A percentile compares a stretch with the other conserved stretches of the same genome.
These are phyloP conservation scores for Termitomyces sp. DNA, from an alignment of 768 basidiomycete species.

Conservation along the genomic window DNA sequence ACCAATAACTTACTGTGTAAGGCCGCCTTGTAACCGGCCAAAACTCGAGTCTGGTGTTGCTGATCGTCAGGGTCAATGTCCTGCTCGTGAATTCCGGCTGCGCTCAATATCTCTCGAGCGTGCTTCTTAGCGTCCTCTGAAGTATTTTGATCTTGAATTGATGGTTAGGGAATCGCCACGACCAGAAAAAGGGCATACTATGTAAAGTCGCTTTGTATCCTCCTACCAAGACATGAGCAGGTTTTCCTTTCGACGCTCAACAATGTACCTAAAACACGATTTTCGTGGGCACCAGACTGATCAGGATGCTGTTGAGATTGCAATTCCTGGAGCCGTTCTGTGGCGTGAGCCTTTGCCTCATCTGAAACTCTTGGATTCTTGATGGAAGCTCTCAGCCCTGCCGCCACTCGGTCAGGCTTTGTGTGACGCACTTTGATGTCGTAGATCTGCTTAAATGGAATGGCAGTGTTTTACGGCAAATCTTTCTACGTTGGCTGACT, in stretches of 20 bases:
- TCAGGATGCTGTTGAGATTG: not conserved
- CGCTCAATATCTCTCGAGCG: slow-evolving; percentile 46
- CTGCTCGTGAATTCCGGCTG: slow-evolving; percentile 29
- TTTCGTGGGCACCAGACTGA: slow-evolving; percentile 1
- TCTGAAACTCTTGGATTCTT: slow-evolving; percentile 49
- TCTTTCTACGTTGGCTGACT: not conserved
- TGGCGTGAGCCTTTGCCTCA: slow-evolving; percentile 43
- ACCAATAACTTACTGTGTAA: slow-evolving; percentile 32
- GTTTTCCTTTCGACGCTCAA: not conserved
- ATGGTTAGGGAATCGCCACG: not conserved
- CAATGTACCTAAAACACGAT: slow-evolving; percentile 10
- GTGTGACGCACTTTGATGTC: not conserved
- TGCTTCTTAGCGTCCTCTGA: slow-evolving; percentile 47
- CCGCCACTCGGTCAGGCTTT: slow-evolving; percentile 41
- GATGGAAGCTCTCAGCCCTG: slow-evolving; percentile 49
- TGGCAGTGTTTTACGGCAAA: not conserved
- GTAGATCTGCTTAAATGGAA: not conserved
- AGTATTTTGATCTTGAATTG: slow-evolving; percentile 31
- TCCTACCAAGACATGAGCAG: slow-evolving; percentile 16
- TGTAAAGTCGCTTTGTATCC: slow-evolving; percentile 46
- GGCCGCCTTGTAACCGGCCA: slow-evolving; percentile 54
- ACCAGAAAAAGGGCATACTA: slow-evolving; percentile 22
- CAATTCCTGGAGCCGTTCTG: slow-evolving; percentile 30
- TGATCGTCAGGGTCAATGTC: slow-evolving; percentile 20
- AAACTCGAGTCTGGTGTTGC: slow-evolving; percentile 39